Conservation (phyloP, 805 yeast species). For the Monosporozyma solicola region DNA sequence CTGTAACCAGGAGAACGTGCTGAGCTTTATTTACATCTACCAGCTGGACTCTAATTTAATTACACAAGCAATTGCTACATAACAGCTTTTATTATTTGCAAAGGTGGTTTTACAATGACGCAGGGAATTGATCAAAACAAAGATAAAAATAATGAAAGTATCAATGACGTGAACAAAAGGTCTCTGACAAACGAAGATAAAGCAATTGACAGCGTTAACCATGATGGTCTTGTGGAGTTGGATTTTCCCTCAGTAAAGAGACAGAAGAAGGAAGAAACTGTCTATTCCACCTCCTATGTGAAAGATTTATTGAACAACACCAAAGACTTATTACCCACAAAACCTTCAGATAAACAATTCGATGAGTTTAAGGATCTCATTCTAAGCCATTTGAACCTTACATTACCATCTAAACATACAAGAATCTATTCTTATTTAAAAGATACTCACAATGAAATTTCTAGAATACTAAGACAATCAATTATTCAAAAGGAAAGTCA, state of each 20-base stretch:
- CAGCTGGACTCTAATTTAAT: no score
- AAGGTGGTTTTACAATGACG: background rate
- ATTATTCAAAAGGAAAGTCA: constrained; percentile 65
- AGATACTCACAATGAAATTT: constrained; percentile 37
- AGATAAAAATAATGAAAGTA: background rate
- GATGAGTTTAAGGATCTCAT: constrained; percentile 14
- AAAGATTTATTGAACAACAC: background rate
- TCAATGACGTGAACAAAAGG: background rate
- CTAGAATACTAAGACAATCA: constrained; percentile 52
- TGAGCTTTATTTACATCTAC: background rate
- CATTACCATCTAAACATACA: constrained; percentile 15
- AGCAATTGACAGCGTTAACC: background rate
- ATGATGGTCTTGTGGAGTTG: background rate
- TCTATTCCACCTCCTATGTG: background rate
- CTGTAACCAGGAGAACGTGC: background rate
- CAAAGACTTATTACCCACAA: background rate
- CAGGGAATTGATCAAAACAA: background rate
- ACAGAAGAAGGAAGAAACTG: background rate
- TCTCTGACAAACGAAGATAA: background rate
- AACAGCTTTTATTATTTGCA: no score
- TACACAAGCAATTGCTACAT: no score
- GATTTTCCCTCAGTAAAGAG: background rate
- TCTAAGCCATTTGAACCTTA: constrained; percentile 16
- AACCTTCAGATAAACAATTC: constrained; percentile 1
- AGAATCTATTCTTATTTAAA: constrained; percentile 15